Conservation (phyloP, 2,329 filamentous ascomycete species). For the Rutstroemia sydowiana region DNA sequence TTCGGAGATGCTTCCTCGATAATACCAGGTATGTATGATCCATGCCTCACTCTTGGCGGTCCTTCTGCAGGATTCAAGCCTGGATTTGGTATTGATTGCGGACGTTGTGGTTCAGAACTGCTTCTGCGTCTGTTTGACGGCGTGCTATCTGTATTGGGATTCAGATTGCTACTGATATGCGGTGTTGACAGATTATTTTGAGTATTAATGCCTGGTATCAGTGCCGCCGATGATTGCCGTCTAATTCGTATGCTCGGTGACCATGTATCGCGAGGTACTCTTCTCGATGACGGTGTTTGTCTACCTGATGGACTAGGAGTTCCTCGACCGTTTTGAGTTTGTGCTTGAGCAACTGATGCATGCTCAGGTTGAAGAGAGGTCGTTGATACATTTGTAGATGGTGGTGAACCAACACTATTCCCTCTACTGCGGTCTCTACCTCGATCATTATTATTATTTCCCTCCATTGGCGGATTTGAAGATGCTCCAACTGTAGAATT, state of each 20-base stretch:
- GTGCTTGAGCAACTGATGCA: neutral
- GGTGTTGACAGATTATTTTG: slow-evolving; percentile 4
- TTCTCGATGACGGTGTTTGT: neutral
- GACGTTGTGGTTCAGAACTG: slow-evolving; percentile 11
- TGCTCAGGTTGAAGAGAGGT: slow-evolving; percentile 1
- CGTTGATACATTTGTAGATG: neutral
- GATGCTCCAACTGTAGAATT: too few relatives aligned
- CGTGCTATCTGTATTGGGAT: neutral
- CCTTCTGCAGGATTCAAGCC: neutral
- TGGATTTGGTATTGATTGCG: neutral
- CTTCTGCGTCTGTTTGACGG: slow-evolving; percentile 11
- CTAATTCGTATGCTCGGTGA: slow-evolving; percentile 23
- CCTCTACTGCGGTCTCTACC: slow-evolving; percentile 1
- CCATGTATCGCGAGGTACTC: slow-evolving; percentile 4
- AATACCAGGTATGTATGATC: slow-evolving; percentile 7
- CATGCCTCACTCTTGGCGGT: neutral
- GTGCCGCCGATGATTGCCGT: slow-evolving; percentile 10
- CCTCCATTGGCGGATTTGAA: too few relatives aligned
- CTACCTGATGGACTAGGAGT: neutral
- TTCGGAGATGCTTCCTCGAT: slow-evolving; percentile 4
- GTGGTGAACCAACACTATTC: neutral
- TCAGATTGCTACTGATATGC: neutral
- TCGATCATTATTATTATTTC: too few relatives aligned
- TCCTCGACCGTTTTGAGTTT: neutral
- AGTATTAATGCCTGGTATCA: neutral